A percentile compares a stretch with the other conserved stretches of the same genome.
phyloP scores from a whole-genome alignment of 306 rosid species.

The Quercus wislizeni region DNA sequence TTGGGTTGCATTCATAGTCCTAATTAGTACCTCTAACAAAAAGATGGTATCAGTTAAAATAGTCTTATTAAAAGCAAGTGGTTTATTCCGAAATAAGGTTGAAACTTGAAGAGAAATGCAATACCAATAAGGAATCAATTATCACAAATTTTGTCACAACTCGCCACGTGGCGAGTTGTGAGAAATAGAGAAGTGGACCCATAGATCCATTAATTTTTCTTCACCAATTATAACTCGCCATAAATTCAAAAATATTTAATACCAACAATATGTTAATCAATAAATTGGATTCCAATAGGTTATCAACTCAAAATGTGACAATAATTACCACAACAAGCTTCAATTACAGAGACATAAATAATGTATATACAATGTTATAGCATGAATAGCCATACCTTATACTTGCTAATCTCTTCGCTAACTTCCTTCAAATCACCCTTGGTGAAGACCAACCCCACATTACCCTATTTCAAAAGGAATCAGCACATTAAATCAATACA shows the following conservation, averaged over 20 bases:
- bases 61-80: too few species aligned
- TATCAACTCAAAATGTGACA: neutral
- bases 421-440: slow-evolving; percentile 66
- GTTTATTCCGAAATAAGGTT: too few species aligned
- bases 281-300: neutral
- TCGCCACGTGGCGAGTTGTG: rapidly evolving
- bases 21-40: too few species aligned
- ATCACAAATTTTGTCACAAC: too few species aligned
- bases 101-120: too few species aligned
- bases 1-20: too few species aligned
- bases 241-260: neutral
- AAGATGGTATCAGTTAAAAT: too few species aligned
- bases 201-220: too few species aligned
- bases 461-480: slow-evolving; percentile 31
- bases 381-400: slow-evolving; percentile 34
- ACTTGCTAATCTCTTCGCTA: slow-evolving; percentile 53
- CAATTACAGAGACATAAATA: neutral
- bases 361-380: neutral
- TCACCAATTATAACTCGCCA: too few species aligned
- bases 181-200: too few species aligned
- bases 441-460: slow-evolving; percentile 57
- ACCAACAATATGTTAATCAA: neutral
- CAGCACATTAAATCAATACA: neutral
- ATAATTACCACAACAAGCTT: neutral
- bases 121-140: too few species aligned